phyloP scores from a whole-genome alignment of 371 early-diverging fungal genomes.

The Mortierella sp. region DNA sequence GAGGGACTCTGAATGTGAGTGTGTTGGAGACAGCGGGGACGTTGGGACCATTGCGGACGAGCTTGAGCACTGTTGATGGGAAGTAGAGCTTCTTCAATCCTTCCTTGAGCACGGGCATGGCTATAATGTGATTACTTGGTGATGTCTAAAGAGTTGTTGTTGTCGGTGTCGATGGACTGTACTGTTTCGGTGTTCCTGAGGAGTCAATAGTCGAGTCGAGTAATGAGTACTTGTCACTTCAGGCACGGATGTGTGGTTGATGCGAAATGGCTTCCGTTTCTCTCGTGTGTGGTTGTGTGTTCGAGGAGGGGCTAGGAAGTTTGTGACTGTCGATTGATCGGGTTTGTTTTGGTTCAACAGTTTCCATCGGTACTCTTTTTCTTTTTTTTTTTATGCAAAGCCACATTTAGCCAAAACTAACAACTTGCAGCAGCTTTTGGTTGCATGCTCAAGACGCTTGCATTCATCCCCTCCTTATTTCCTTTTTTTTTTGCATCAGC shows the following conservation, averaged over 20 bases:
- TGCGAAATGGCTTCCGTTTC: background rate
- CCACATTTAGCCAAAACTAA: conserved; percentile 8
- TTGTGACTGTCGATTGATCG: conserved; percentile 19
- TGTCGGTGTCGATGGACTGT: background rate
- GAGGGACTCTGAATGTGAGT: conserved; percentile 94
- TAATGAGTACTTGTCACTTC: conserved; percentile 1
- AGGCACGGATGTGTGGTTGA: background rate
- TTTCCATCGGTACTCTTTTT: background rate
- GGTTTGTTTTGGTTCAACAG: conserved; percentile 16
- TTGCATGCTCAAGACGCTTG: conserved; percentile 5
- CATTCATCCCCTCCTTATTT: background rate
- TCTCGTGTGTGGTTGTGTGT: background rate
- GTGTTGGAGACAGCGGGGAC: conserved; percentile 84
- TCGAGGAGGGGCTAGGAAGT: background rate
- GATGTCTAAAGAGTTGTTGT: background rate
- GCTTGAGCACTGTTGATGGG: conserved; percentile 89
- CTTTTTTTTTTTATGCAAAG: conserved; percentile 15
- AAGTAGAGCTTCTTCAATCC: conserved; percentile 85
- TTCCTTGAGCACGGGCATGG: conserved; percentile 57
- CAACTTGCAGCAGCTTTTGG: background rate
- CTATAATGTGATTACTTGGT: background rate
- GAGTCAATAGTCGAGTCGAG: background rate
- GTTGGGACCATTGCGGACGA: conserved; percentile 82
- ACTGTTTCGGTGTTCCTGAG: background rate
- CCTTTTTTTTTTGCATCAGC: conserved; percentile 1